Percentiles rank a stretch among this genome's conserved stretches.
Conservation (phyloP, 495 filamentous ascomycete species). For the Tricharina praecox region DNA sequence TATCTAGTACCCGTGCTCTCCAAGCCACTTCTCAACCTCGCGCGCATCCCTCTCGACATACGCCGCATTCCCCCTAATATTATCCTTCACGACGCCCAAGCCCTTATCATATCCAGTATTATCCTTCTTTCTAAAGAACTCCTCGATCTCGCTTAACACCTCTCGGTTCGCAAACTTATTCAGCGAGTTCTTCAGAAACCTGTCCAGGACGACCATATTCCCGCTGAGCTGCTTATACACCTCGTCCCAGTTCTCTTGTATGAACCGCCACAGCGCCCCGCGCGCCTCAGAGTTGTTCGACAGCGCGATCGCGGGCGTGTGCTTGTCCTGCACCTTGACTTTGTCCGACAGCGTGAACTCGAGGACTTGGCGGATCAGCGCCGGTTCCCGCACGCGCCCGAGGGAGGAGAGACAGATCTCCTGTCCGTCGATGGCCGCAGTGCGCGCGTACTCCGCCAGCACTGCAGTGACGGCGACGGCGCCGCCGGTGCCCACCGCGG, state of each 20-base stretch:
- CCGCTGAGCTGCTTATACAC: conserved; percentile 50
- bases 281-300: conserved; percentile 54
- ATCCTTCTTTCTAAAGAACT: conserved; percentile 71
- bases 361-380: conserved; percentile 52
- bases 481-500: conserved; percentile 53
- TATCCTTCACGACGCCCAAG: conserved; percentile 62
- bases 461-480: conserved; percentile 51
- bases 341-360: conserved; percentile 64
- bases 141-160: conserved; percentile 56
- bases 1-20: conserved; percentile 37
- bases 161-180: conserved; percentile 55
- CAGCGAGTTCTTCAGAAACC: conserved; percentile 62
- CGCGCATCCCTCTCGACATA: conserved; percentile 59
- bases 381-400: conserved; percentile 51
- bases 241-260: conserved; percentile 59
- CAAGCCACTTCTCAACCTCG: conserved; percentile 53
- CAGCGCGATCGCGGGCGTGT: conserved; percentile 56
- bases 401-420: conserved; percentile 66
- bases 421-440: conserved; percentile 72
- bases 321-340: conserved; percentile 67
- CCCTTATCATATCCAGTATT: conserved; percentile 64
- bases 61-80: conserved; percentile 54
- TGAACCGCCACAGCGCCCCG: conserved; percentile 60
- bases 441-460: conserved; percentile 64
- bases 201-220: conserved; percentile 74